Evolutionary conservation across 768 basidiomycete genomes (phyloP).

Genomic region (Imleria badia): DNA sequence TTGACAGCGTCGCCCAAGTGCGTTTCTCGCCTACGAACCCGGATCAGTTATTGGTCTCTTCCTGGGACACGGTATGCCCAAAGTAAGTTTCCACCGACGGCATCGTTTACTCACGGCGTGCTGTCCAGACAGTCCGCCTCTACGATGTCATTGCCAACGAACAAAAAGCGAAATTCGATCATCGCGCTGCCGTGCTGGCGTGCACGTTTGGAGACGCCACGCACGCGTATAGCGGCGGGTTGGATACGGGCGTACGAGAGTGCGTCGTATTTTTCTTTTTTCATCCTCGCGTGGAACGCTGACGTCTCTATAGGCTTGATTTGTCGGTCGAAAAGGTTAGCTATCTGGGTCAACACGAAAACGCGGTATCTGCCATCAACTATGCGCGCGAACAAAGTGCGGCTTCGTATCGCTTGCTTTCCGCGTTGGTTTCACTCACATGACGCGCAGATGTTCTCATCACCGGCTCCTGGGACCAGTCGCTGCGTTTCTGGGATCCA

Average conservation of each 20-base stretch:
- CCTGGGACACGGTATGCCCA: conserved; percentile 77
- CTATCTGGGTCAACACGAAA: conserved; percentile 78
- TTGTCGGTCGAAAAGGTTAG: conserved; percentile 68
- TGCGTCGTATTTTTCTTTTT: conserved; percentile 28
- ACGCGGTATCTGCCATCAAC: conserved; percentile 75
- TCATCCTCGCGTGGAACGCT: neutral
- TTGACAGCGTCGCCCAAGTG: conserved; percentile 82
- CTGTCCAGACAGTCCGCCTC: conserved; percentile 55
- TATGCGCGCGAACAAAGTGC: conserved; percentile 60
- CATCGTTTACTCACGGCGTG: conserved; percentile 33
- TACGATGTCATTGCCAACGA: conserved; percentile 57
- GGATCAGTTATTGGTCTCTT: conserved; percentile 75
- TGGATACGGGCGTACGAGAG: conserved; percentile 84
- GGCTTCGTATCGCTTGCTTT: neutral
- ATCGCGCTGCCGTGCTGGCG: conserved; percentile 86
- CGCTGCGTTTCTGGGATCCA: conserved; percentile 86
- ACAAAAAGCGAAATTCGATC: conserved; percentile 79
- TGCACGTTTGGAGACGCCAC: conserved; percentile 67
- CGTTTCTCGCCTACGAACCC: conserved; percentile 81
- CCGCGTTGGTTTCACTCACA: neutral
- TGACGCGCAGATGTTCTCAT: conserved; percentile 60
- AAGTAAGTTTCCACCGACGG: neutral
- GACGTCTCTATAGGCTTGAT: conserved; percentile 51
- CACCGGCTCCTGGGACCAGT: conserved; percentile 91
- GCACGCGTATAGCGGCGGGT: conserved; percentile 81